phyloP scores from a whole-genome alignment of 1,284 basidiomycete genomes.

The Sphaerobolus stellatus region DNA sequence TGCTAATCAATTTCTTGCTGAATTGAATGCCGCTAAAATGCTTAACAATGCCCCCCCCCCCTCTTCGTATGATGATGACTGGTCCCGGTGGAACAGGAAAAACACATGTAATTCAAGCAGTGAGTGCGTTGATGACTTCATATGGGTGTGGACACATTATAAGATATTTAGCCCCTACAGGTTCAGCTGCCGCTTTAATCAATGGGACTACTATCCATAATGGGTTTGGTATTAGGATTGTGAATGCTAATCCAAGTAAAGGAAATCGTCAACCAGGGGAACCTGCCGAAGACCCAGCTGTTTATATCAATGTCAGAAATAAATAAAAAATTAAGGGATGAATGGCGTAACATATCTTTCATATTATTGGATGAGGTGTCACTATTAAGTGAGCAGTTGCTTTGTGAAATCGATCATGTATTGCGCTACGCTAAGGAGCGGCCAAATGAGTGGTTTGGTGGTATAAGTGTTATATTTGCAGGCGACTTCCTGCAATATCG shows the following conservation, averaged over 20 bases:
- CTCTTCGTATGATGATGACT: conserved; percentile 26
- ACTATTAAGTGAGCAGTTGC: conserved; percentile 14
- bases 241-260: not conserved
- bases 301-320: not conserved
- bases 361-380: conserved; percentile 24
- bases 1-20: not conserved
- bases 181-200: not conserved
- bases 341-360: conserved; percentile 16
- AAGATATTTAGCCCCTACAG: not conserved
- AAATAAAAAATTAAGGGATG: not conserved
- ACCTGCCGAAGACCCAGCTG: not conserved
- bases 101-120: conserved; percentile 40
- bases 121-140: conserved; percentile 29
- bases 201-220: conserved; percentile 1
- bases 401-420: conserved; percentile 19
- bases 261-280: not conserved
- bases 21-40: not conserved
- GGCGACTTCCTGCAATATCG: conserved; percentile 22
- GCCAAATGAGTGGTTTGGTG: conserved; percentile 8
- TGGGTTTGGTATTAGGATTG: not conserved
- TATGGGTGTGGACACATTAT: not conserved
- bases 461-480: conserved; percentile 15
- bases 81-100: conserved; percentile 35
- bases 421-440: conserved; percentile 21
- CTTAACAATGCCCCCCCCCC: not conserved